Base-by-base conservation (phyloP, 495 filamentous ascomycete species). In the Penicillium antarcticum region DNA sequence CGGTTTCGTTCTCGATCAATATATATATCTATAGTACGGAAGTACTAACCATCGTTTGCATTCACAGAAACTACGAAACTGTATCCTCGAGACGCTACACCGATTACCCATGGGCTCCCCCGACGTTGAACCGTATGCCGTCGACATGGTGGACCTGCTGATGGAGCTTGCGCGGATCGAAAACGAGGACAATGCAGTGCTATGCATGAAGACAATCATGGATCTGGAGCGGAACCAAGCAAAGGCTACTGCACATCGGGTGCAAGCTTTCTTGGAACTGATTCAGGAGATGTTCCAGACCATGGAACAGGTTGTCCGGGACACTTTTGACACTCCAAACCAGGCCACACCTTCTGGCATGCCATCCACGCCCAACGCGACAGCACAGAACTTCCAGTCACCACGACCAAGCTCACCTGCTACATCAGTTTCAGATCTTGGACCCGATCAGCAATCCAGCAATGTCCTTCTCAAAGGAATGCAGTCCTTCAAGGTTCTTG, bases 401-500 rank as follows among this genome's bases (percentile, higher is more conserved):
- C 91, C 92, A 7, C 85, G 90, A 37, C 91, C 95, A 5, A 89
- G 84, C 35, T 97, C 95, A 10, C 95, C 95, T 23, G 84, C 90
- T 12, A 86, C 90, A 5, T 85, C 89, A 4, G 80, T 80, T 9
- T 78, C 85, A 34, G 92, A 97, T 44, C 73, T 92, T 10, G 85
- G 82, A 11, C 76, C 81, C 10, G 91, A 94, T 56, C 88, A 92
- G 54, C 91, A 92, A 67, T 80, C 87, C 44, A 86, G 82, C 23
- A 84, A 92, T 49, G 84, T 86, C 19, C 69, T 97, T 19, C 71
- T 90, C 35, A 91, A 87, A 64, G 94, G 95, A 14, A 96, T 97
- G 92, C 88, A 96, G 68, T 97, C 92, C 5, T 99, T 99, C 79
- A 99, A 97, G 69, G 95, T 99, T 31, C 80, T 97, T 13, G 89